Conservation (phyloP, 371 early-diverging fungal genomes). For the Haplosporangium sp. region DNA sequence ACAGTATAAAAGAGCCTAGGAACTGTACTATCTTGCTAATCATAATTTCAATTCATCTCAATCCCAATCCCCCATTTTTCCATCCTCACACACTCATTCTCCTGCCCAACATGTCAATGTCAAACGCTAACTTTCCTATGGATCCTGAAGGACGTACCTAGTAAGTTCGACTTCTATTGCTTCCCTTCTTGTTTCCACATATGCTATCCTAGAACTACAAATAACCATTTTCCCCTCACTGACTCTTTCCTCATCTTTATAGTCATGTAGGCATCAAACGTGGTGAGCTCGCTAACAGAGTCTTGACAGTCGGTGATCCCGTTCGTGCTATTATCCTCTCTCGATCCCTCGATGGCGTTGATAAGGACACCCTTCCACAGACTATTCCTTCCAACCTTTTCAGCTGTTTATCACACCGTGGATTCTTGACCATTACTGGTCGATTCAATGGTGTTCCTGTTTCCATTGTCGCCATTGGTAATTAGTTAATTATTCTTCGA, state of each 20-base stretch:
- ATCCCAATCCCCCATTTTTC: slow-evolving; percentile 10
- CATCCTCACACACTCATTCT: slow-evolving; percentile 5
- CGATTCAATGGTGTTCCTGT: slow-evolving; percentile 84
- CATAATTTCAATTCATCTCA: slow-evolving; percentile 6
- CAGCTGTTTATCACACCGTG: slow-evolving; percentile 75
- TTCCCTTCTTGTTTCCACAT: neutral
- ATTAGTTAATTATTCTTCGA: slow-evolving; percentile 11
- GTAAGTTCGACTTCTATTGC: slow-evolving; percentile 18
- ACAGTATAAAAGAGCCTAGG: neutral
- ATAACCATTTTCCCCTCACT: neutral
- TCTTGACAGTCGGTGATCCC: slow-evolving; percentile 94
- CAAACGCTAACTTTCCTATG: slow-evolving; percentile 87
- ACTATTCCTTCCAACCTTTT: slow-evolving; percentile 64
- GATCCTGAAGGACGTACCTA: slow-evolving; percentile 87
- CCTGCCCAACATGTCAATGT: slow-evolving; percentile 56
- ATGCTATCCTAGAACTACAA: too few relatives aligned
- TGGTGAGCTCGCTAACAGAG: slow-evolving; percentile 91
- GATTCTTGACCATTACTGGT: slow-evolving; percentile 94
- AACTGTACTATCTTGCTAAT: neutral
- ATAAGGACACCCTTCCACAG: slow-evolving; percentile 58
- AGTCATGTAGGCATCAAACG: slow-evolving; percentile 82
- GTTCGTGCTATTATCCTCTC: slow-evolving; percentile 82
- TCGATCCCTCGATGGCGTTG: slow-evolving; percentile 67
- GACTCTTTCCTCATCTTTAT: neutral
- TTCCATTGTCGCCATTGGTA: slow-evolving; percentile 90